Conservation (phyloP, 2,329 filamentous ascomycete species). For the Fusarium concolor region DNA sequence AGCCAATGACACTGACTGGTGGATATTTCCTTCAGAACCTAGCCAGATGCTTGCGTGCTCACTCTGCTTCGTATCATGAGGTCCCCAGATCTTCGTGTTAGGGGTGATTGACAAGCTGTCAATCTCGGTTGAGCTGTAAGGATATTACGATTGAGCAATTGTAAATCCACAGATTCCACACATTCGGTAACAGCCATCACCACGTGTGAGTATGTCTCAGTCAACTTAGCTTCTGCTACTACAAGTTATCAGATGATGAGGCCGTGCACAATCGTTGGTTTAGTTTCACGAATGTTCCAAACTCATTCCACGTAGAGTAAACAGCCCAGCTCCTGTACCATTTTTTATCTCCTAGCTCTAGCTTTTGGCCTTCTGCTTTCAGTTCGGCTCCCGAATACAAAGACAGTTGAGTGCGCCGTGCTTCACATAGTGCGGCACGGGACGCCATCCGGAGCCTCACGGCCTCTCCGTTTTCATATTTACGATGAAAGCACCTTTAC, state of each 20-base stretch:
- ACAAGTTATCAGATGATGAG: constrained; percentile 11
- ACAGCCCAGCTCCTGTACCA: background rate
- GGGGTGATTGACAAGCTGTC: constrained; percentile 17
- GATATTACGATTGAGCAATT: constrained; percentile 2
- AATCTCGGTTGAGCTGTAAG: constrained; percentile 21
- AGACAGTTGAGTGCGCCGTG: constrained; percentile 19
- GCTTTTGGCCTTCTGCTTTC: background rate
- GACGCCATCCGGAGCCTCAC: constrained; percentile 26
- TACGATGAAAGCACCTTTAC: background rate
- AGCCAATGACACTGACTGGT: constrained; percentile 19
- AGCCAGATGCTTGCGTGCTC: constrained; percentile 16
- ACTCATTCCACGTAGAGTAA: constrained; percentile 8
- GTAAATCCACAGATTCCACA: background rate
- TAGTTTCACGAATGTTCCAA: constrained; percentile 34
- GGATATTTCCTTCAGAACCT: constrained; percentile 26
- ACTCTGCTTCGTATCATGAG: constrained; percentile 15
- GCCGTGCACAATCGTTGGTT: constrained; percentile 23
- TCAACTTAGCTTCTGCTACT: constrained; percentile 2
- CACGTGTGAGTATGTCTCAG: background rate
- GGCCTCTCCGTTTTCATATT: background rate
- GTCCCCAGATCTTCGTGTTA: constrained; percentile 28
- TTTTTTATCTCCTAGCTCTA: background rate
- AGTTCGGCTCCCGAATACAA: constrained; percentile 7
- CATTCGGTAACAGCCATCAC: background rate
- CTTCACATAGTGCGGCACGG: constrained; percentile 23